These are phyloP conservation scores for Tricholoma sp. DNA, from an alignment of 768 basidiomycete genomes.

Conservation along the genomic window DNA sequence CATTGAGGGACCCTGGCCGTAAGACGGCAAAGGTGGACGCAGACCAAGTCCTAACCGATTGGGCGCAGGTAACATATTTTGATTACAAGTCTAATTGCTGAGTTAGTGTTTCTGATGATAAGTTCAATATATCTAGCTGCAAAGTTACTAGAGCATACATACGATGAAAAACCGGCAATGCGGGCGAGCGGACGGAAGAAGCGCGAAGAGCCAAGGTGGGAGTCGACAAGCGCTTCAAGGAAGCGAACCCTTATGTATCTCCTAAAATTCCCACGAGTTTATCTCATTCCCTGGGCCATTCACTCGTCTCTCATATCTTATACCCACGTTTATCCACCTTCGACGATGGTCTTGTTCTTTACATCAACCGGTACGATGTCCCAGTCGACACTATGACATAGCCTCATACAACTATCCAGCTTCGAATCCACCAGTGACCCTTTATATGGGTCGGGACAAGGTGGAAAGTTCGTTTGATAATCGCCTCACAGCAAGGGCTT, in stretches of 20 bases:
- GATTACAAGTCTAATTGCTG: slow-evolving; percentile 1
- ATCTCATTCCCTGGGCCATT: too few species aligned
- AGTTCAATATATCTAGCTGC: neutral
- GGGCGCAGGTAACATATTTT: slow-evolving; percentile 57
- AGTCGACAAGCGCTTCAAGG: too few species aligned
- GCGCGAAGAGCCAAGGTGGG: neutral
- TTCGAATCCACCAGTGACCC: slow-evolving; percentile 54
- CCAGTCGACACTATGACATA: neutral
- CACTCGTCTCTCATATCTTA: too few species aligned
- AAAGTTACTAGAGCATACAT: neutral
- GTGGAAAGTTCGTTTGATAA: slow-evolving; percentile 68
- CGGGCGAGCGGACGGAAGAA: neutral
- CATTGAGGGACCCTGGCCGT: slow-evolving; percentile 89
- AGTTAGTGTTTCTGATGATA: neutral
- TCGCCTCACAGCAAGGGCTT: neutral
- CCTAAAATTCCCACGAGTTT: neutral
- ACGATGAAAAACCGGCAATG: neutral
- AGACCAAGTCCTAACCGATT: slow-evolving; percentile 86
- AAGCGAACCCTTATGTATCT: neutral
- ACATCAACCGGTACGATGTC: slow-evolving; percentile 32
- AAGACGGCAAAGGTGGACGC: slow-evolving; percentile 82
- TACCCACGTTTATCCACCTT: neutral
- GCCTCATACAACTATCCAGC: slow-evolving; percentile 28
- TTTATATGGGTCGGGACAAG: slow-evolving; percentile 98
- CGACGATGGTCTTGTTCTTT: slow-evolving; percentile 49